Evolutionary conservation across 2,329 filamentous ascomycete species (phyloP).

Genomic region (Nannizziopsis arthrosporioides): DNA sequence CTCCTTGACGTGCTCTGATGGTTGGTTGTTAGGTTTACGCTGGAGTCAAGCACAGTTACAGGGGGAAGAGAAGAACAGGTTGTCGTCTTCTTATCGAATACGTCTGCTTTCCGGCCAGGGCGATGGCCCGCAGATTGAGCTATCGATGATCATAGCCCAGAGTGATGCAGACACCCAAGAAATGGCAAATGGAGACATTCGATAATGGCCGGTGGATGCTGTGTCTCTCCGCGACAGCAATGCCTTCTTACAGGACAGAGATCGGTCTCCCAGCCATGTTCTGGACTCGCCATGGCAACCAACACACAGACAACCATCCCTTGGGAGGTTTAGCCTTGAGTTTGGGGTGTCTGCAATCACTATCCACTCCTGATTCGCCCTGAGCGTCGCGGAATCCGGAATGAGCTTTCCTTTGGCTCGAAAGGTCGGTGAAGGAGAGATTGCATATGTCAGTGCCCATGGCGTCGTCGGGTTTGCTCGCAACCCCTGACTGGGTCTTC

Average conservation of each 20-base stretch:
- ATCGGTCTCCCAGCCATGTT: neutral
- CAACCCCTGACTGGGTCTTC: neutral
- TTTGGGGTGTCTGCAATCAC: neutral
- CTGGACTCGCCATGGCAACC: slow-evolving; percentile 2
- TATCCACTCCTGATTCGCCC: neutral
- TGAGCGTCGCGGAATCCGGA: slow-evolving; percentile 2
- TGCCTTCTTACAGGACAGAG: slow-evolving; percentile 1
- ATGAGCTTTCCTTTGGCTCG: neutral
- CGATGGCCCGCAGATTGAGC: neutral
- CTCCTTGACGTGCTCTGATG: slow-evolving; percentile 4
- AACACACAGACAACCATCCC: neutral
- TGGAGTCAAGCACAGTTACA: slow-evolving; percentile 3
- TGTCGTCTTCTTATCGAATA: neutral
- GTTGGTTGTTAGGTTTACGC: slow-evolving; percentile 4
- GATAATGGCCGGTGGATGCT: neutral
- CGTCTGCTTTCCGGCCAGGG: neutral
- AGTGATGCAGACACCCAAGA: neutral
- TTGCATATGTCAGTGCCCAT: neutral
- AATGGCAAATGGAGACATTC: neutral
- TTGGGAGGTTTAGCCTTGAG: neutral
- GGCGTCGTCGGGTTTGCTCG: neutral
- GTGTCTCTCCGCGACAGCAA: neutral
- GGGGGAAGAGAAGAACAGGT: slow-evolving; percentile 1
- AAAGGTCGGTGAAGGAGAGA: slow-evolving; percentile 7
- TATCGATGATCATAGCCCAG: neutral